Percentiles rank a stretch among this genome's conserved stretches.
Evolutionary conservation across 768 basidiomycete species (phyloP).

Genomic region (Sarcodon sp.): DNA sequence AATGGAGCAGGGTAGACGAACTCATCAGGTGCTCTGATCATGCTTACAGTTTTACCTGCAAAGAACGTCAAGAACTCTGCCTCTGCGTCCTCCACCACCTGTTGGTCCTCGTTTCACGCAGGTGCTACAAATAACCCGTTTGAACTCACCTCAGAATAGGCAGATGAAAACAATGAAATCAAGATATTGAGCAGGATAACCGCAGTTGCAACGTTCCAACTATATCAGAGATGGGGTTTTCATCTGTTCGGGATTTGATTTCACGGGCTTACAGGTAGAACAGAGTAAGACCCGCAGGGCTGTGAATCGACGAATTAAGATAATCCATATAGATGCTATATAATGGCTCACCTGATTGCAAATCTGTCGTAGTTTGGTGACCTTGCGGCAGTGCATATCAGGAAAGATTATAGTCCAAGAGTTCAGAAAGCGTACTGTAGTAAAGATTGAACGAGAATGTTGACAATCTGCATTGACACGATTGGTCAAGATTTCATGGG

Average conservation of each 20-base stretch:
- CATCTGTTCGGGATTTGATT: conserved; percentile 1
- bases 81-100: conserved; percentile 77
- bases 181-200: conserved; percentile 86
- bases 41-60: conserved; percentile 71
- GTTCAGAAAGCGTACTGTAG: conserved; percentile 44
- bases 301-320: conserved; percentile 10
- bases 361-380: conserved; percentile 59
- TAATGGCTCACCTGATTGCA: conserved; percentile 25
- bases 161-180: conserved; percentile 91
- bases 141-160: conserved; percentile 70
- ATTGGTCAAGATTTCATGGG: background rate
- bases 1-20: conserved; percentile 86
- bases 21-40: conserved; percentile 82
- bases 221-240: conserved; percentile 11
- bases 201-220: conserved; percentile 76
- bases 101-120: background rate
- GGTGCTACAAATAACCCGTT: background rate
- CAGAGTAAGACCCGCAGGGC: conserved; percentile 47
- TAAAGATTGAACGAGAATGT: conserved; percentile 67
- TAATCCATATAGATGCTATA: background rate
- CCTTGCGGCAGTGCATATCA: conserved; percentile 17
- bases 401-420: background rate
- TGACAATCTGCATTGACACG: conserved; percentile 34
- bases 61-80: conserved; percentile 89
- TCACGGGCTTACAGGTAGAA: conserved; percentile 58